These are phyloP conservation scores for Rutidosis leptorrhynchoides DNA, from an alignment of 129 eudicot species.

Conservation along the genomic window DNA sequence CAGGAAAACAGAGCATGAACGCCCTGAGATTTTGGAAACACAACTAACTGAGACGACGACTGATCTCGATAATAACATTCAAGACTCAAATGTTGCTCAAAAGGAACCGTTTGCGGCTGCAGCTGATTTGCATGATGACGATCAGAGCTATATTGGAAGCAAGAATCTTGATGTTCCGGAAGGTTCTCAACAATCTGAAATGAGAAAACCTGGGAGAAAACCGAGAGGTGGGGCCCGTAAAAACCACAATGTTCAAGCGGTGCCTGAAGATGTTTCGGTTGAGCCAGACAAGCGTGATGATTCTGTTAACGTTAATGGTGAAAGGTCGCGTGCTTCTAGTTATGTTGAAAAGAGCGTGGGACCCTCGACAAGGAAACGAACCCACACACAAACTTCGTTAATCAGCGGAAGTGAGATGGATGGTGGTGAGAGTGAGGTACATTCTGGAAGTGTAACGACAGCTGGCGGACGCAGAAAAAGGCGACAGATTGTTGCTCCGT, in stretches of 20 bases:
- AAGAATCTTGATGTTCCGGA: conserved; percentile 38
- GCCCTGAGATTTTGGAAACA: conserved; percentile 32
- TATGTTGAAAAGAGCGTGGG: conserved; percentile 36
- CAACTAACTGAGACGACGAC: conserved; percentile 25
- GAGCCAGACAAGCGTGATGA: conserved; percentile 25
- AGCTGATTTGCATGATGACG: conserved; percentile 23
- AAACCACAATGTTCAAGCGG: conserved; percentile 50
- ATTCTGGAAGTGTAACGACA: conserved; percentile 61
- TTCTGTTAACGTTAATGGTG: conserved; percentile 29
- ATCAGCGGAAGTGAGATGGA: conserved; percentile 52
- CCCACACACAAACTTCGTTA: conserved; percentile 44
- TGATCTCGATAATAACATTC: conserved; percentile 26
- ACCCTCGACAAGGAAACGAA: conserved; percentile 49
- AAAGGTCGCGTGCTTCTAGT: conserved; percentile 39
- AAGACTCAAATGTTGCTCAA: conserved; percentile 24
- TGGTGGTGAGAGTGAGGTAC: conserved; percentile 55
- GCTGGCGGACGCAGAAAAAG: conserved; percentile 61
- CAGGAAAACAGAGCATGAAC: conserved; percentile 18
- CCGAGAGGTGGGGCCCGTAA: conserved; percentile 43
- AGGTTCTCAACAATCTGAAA: conserved; percentile 56
- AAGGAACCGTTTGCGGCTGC: conserved; percentile 27
- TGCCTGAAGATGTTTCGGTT: conserved; percentile 56
- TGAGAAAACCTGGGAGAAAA: conserved; percentile 43
- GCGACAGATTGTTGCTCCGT: conserved; percentile 54
- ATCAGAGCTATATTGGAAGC: conserved; percentile 39